Conservation (phyloP, 2,329 filamentous ascomycete genomes). For the Aspergillus awamori region DNA sequence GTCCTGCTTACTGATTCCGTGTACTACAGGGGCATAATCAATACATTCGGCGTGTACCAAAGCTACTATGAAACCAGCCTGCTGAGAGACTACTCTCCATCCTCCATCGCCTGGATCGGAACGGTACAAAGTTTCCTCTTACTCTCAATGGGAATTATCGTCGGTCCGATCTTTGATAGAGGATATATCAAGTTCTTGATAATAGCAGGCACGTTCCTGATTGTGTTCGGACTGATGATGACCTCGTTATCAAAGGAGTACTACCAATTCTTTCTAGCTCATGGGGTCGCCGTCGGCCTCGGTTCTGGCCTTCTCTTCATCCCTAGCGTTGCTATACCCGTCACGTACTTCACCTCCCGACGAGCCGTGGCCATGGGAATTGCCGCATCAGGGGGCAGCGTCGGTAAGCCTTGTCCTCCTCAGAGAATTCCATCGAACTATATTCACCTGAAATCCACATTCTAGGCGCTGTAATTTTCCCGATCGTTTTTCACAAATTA, state of each 20-base stretch:
- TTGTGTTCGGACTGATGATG: slow-evolving; percentile 12
- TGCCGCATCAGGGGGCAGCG: background rate
- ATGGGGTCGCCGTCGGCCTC: background rate
- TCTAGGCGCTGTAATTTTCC: background rate
- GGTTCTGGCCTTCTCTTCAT: slow-evolving; percentile 5
- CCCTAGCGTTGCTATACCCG: slow-evolving; percentile 5
- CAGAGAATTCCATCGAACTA: too few species aligned
- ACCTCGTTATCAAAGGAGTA: slow-evolving; percentile 1
- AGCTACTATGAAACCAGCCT: slow-evolving; percentile 15
- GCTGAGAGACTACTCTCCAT: slow-evolving; percentile 4
- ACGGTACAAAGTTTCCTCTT: slow-evolving; percentile 9
- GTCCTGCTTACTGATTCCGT: background rate
- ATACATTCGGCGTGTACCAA: slow-evolving; percentile 13
- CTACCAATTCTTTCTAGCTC: slow-evolving; percentile 7
- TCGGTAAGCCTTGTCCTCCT: background rate
- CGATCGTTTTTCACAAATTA: background rate
- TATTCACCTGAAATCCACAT: background rate
- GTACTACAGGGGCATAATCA: slow-evolving; percentile 9
- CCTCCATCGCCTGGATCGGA: slow-evolving; percentile 10
- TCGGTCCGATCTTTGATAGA: slow-evolving; percentile 10
- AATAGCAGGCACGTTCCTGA: slow-evolving; percentile 3
- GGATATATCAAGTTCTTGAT: slow-evolving; percentile 8
- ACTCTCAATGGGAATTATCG: slow-evolving; percentile 6
- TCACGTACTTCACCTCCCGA: slow-evolving; percentile 4
- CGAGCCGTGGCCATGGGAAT: background rate